Conservation (phyloP, 306 rosid genomes). For the Vigna nakashimae region DNA sequence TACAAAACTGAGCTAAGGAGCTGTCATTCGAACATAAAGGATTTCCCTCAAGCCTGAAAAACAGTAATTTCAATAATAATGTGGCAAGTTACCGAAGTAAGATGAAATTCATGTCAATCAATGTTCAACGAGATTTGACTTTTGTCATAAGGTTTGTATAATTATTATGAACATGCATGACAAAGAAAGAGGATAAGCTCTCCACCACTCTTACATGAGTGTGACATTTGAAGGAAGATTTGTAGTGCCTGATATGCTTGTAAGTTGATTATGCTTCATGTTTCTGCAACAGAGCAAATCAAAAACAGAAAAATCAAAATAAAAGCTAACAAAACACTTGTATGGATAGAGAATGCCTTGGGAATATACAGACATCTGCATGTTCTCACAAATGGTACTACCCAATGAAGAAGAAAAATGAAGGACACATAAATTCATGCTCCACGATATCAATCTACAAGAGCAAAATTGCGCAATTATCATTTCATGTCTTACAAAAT, state of each 20-base stretch:
- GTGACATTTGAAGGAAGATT: constrained; percentile 72
- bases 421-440: background rate
- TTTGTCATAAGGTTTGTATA: background rate
- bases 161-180: constrained; percentile 17
- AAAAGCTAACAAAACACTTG: constrained; percentile 3
- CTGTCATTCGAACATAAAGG: constrained; percentile 65
- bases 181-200: background rate
- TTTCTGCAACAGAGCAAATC: constrained; percentile 62
- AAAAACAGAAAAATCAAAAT: constrained; percentile 6
- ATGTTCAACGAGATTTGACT: constrained; percentile 1
- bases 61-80: constrained; percentile 5
- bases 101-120: background rate
- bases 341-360: constrained; percentile 18
- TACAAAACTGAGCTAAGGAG: constrained; percentile 56
- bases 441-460: constrained; percentile 9
- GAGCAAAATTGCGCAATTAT: constrained; percentile 12
- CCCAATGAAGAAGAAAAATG: background rate
- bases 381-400: background rate
- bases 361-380: background rate
- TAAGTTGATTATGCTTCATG: constrained; percentile 68
- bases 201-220: constrained; percentile 54
- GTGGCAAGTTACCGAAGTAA: constrained; percentile 10
- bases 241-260: constrained; percentile 61
- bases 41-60: constrained; percentile 90
- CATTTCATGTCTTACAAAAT: constrained; percentile 62